Evolutionary conservation across 257 asterid genomes (phyloP).

Genomic region (Solanum sejunctum): DNA sequence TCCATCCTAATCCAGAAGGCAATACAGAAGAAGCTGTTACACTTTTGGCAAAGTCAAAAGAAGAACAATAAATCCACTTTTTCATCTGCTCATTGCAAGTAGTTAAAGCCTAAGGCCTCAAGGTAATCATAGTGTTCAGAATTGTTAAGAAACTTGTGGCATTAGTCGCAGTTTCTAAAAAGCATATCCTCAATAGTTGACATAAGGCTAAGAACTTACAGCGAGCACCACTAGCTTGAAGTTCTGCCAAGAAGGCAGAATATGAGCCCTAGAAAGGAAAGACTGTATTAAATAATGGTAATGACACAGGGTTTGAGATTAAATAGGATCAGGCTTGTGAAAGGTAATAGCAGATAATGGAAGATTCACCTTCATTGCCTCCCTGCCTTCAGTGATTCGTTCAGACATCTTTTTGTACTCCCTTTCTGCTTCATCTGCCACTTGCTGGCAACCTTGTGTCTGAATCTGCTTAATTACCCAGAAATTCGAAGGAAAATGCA

Average conservation of each 20-base stretch:
- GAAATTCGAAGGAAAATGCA: background rate
- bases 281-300: constrained; percentile 8
- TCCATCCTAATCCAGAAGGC: background rate
- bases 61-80: background rate
- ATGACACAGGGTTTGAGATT: background rate
- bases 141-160: background rate
- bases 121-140: background rate
- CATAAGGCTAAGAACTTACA: constrained; percentile 35
- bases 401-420: constrained; percentile 57
- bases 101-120: background rate
- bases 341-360: background rate
- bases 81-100: background rate
- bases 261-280: constrained; percentile 56
- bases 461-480: constrained; percentile 41
- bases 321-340: background rate
- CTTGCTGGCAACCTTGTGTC: constrained; percentile 64
- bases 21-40: background rate
- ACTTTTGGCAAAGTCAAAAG: background rate
- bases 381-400: constrained; percentile 57
- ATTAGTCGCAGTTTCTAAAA: background rate
- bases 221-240: constrained; percentile 61
- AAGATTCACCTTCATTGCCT: constrained; percentile 66
- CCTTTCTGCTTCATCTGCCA: constrained; percentile 68
- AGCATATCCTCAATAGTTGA: background rate
- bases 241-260: constrained; percentile 54